A percentile compares a stretch with the other conserved stretches of the same genome.
These are phyloP conservation scores for Anisogramma anomala DNA, from an alignment of 2,329 filamentous ascomycete species.

Conservation along the genomic window DNA sequence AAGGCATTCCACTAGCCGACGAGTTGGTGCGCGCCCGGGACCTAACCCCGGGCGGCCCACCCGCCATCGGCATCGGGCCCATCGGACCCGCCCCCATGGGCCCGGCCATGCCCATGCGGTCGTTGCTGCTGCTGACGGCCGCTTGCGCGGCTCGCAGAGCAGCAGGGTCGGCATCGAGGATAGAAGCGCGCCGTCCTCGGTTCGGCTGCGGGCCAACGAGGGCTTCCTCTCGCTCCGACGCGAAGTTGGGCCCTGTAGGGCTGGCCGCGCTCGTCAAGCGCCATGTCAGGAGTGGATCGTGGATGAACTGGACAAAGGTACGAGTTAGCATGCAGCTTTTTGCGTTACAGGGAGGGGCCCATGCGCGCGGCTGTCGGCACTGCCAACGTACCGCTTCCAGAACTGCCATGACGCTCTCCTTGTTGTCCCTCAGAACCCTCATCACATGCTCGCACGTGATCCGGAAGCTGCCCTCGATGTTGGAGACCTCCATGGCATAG, in stretches of 20 bases:
- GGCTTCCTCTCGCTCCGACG: constrained; percentile 45
- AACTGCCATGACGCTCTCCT: constrained; percentile 97
- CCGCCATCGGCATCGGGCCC: constrained; percentile 26
- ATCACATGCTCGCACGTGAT: constrained; percentile 98
- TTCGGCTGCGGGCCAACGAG: constrained; percentile 35
- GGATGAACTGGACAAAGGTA: constrained; percentile 70
- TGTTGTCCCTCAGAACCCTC: constrained; percentile 91
- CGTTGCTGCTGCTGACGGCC: constrained; percentile 18
- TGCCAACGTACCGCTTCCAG: constrained; percentile 79
- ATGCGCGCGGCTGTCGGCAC: too few species aligned
- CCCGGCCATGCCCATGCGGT: constrained; percentile 32
- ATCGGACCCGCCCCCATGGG: constrained; percentile 25
- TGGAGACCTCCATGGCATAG: constrained; percentile 99
- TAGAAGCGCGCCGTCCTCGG: constrained; percentile 54
- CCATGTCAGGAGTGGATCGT: constrained; percentile 98
- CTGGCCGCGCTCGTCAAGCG: constrained; percentile 59
- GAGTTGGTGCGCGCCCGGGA: constrained; percentile 50
- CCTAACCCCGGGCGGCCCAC: constrained; percentile 37
- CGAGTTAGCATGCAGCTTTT: constrained; percentile 17
- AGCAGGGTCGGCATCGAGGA: constrained; percentile 53
- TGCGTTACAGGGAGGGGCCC: too few species aligned
- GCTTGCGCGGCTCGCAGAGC: constrained; percentile 41
- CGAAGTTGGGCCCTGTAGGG: constrained; percentile 56
- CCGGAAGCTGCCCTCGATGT: constrained; percentile 96
- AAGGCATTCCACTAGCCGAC: constrained; percentile 27